Conservation (phyloP, 1,284 basidiomycete species). For the Athelia sp. region DNA sequence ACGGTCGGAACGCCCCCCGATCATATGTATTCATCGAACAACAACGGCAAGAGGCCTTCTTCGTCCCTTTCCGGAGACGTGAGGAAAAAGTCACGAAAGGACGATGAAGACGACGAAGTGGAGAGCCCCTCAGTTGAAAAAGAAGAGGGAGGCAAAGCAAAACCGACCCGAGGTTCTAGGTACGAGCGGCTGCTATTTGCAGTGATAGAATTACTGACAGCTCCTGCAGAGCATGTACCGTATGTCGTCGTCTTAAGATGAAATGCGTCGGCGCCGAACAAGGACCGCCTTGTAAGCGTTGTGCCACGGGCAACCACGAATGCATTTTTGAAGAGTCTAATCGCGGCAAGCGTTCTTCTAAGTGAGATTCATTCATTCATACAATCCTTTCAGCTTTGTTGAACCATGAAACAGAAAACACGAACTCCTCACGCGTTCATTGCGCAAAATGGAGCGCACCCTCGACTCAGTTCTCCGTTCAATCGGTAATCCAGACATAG, state of each 20-base stretch:
- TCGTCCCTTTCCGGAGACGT: conserved; percentile 44
- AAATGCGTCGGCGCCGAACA: conserved; percentile 93
- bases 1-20: conserved; percentile 70
- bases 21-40: conserved; percentile 44
- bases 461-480: conserved; percentile 83
- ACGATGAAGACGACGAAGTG: conserved; percentile 39
- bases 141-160: conserved; percentile 64
- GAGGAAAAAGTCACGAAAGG: conserved; percentile 56
- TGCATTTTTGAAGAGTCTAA: conserved; percentile 96
- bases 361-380: conserved; percentile 41
- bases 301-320: conserved; percentile 76
- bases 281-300: conserved; percentile 88
- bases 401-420: conserved; percentile 61
- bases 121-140: conserved; percentile 51
- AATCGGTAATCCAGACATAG: conserved; percentile 75
- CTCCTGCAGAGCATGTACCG: conserved; percentile 75
- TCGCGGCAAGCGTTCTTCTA: conserved; percentile 86
- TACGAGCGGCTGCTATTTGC: conserved; percentile 21
- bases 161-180: conserved; percentile 85
- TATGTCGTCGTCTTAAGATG: conserved; percentile 97
- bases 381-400: not conserved
- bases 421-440: conserved; percentile 81
- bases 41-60: conserved; percentile 63
- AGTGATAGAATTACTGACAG: conserved; percentile 8
- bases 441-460: conserved; percentile 90